These are phyloP conservation scores for Coniochaeta ligniaria DNA, from an alignment of 2,329 filamentous ascomycete genomes.

Conservation along the genomic window DNA sequence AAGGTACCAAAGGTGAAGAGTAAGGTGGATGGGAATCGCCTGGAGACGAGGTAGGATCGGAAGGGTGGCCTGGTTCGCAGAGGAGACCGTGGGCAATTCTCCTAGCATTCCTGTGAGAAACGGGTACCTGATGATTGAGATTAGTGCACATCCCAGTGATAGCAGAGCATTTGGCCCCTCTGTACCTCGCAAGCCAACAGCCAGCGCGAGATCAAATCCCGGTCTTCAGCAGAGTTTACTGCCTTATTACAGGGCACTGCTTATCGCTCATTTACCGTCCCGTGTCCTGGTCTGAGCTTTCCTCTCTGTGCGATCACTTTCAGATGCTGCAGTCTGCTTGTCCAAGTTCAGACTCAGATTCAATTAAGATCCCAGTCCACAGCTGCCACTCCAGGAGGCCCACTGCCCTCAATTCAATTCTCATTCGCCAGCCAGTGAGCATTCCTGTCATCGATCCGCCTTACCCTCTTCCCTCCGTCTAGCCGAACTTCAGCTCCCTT, in stretches of 20 bases:
- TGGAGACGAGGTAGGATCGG: not conserved
- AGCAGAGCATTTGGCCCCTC: not conserved
- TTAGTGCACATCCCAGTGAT: not conserved
- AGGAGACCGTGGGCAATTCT: not conserved
- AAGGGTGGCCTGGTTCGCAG: not conserved
- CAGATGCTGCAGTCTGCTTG: not conserved
- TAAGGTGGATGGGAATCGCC: not conserved
- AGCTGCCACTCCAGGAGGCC: not conserved
- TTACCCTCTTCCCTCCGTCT: not conserved
- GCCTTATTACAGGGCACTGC: not conserved
- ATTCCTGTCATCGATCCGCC: not conserved
- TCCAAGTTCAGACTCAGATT: not conserved
- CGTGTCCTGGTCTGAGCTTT: not conserved
- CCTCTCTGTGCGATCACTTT: not conserved
- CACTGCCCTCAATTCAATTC: not conserved
- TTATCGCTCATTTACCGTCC: not conserved
- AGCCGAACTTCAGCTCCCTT: not conserved
- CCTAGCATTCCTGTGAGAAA: not conserved
- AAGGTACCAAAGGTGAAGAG: not conserved
- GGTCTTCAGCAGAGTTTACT: not conserved
- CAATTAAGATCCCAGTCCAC: conserved; percentile 1
- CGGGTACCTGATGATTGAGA: not conserved
- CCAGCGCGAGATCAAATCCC: not conserved
- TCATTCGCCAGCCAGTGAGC: not conserved
- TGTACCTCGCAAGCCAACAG: not conserved